A percentile compares a stretch with the other conserved stretches of the same genome.
Evolutionary conservation across 179 eudicot species (phyloP).

Genomic region (Silene noctiflora): DNA sequence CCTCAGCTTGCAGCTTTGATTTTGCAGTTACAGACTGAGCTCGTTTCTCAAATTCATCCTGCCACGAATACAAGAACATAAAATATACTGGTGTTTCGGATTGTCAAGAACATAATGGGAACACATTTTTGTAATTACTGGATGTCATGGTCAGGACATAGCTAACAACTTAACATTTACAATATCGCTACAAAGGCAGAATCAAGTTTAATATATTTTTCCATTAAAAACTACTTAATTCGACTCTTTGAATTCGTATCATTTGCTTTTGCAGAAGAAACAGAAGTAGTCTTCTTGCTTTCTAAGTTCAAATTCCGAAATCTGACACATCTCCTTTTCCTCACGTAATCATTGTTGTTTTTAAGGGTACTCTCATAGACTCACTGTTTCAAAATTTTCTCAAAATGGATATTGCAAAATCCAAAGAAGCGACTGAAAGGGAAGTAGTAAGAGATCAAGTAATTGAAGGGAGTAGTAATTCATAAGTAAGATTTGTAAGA

Average conservation of each 20-base stretch:
- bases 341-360: not conserved
- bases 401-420: not conserved
- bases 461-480: not conserved
- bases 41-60: constrained; percentile 96
- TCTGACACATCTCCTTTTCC: not conserved
- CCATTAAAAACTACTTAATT: not conserved
- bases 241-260: not conserved
- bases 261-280: not conserved
- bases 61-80: constrained; percentile 13
- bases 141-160: not conserved
- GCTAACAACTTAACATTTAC: not conserved
- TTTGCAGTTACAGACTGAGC: constrained; percentile 75
- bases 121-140: not conserved
- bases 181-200: not conserved
- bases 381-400: too few species aligned
- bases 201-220: not conserved
- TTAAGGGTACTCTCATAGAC: not conserved
- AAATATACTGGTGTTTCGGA: not conserved
- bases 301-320: not conserved
- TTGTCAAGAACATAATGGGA: not conserved
- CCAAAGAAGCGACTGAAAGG: not conserved
- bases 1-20: constrained; percentile 74
- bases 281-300: not conserved
- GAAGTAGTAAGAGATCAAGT: not conserved
- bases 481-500: not conserved